phyloP scores from a whole-genome alignment of 2,329 filamentous ascomycete genomes.

The Colletotrichum tofieldiae region DNA sequence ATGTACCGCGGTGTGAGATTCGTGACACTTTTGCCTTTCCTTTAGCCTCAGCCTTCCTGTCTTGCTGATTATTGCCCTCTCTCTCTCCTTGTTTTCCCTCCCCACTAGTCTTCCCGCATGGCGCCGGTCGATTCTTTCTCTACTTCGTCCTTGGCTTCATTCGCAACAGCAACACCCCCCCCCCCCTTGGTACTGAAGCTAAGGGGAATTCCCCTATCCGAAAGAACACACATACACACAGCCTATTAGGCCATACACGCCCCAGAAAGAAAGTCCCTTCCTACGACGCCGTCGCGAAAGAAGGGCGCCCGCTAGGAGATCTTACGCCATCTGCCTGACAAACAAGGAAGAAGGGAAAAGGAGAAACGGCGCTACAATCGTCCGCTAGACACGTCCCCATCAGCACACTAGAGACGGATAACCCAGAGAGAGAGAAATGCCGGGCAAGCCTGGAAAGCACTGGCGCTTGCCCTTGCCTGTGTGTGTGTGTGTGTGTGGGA shows the following conservation, averaged over 20 bases:
- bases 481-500: background rate
- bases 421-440: background rate
- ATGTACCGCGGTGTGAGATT: background rate
- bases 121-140: conserved; percentile 20
- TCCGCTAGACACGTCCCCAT: conserved; percentile 32
- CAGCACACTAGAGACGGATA: conserved; percentile 8
- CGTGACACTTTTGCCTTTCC: conserved; percentile 2
- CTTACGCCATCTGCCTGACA: conserved; percentile 13
- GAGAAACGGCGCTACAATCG: conserved; percentile 13
- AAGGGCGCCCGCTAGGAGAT: conserved; percentile 19
- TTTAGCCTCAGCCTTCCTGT: background rate
- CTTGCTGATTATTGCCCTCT: background rate
- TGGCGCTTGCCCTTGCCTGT: conserved; percentile 2
- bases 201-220: background rate
- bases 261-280: background rate
- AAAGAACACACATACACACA: background rate
- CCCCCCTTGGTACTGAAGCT: background rate
- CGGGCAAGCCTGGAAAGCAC: background rate
- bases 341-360: conserved; percentile 1
- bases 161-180: background rate
- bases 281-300: conserved; percentile 26
- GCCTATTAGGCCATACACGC: conserved; percentile 3
- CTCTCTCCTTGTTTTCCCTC: background rate
- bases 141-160: background rate
- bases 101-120: conserved; percentile 39